Conservation (phyloP, 176 grass and related monocot genomes). For the Triticum urartu region DNA sequence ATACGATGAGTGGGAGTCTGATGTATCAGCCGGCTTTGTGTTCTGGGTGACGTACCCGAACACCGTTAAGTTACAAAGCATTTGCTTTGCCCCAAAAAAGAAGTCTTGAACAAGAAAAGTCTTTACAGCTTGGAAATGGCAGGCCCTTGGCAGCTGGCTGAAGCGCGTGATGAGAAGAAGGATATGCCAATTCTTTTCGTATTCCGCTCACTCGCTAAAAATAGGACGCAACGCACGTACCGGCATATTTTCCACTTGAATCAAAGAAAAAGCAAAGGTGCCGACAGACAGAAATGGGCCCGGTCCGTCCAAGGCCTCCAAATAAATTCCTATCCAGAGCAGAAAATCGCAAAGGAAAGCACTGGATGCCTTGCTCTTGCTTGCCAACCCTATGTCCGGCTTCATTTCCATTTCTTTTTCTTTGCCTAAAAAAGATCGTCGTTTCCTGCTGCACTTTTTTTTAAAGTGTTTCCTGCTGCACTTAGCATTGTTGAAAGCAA, state of each 20-base stretch:
- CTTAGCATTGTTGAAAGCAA: too few species aligned
- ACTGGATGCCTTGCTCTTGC: constrained; percentile 2
- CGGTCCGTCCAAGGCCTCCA: not conserved
- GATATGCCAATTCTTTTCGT: not conserved
- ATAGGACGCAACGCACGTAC: not conserved
- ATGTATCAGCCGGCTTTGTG: too few species aligned
- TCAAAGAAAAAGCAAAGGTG: not conserved
- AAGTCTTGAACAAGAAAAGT: too few species aligned
- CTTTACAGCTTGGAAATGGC: too few species aligned
- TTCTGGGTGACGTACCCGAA: too few species aligned
- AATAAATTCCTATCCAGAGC: not conserved
- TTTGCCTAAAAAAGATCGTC: too few species aligned
- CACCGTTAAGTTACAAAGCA: too few species aligned
- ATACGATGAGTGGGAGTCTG: too few species aligned
- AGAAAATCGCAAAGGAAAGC: not conserved
- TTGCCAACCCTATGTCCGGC: not conserved
- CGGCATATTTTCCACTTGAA: not conserved
- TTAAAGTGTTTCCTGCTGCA: not conserved
- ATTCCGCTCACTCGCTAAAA: not conserved
- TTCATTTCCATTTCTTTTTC: not conserved
- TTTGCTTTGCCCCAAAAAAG: too few species aligned
- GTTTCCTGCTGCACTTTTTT: not conserved
- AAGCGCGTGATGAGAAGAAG: not conserved
- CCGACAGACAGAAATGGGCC: not conserved
- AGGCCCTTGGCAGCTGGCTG: not conserved